Evolutionary conservation across 192 early-diverging fungal genomes (phyloP).

Genomic region (Entomortierella parvispora): DNA sequence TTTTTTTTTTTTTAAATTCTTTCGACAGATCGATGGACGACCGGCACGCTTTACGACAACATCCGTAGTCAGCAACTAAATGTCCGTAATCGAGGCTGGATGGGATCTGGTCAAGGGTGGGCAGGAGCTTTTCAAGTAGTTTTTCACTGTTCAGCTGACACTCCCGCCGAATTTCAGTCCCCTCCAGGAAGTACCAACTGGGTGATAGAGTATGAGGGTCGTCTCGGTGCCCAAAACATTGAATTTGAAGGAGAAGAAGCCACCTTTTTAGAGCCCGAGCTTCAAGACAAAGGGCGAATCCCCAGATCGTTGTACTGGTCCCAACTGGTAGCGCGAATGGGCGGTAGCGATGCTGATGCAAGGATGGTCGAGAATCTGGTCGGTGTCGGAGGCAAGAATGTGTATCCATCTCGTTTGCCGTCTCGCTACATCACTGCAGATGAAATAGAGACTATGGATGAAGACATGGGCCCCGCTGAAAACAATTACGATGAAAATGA

Average conservation of each 20-base stretch:
- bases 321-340: conserved; percentile 32
- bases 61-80: conserved; percentile 19
- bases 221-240: background rate
- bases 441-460: conserved; percentile 1
- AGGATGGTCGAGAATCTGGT: conserved; percentile 3
- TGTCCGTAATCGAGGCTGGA: conserved; percentile 37
- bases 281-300: background rate
- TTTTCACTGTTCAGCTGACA: conserved; percentile 14
- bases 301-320: conserved; percentile 33
- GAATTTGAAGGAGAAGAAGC: conserved; percentile 28
- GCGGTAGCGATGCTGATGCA: background rate
- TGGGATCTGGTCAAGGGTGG: conserved; percentile 49
- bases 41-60: conserved; percentile 37
- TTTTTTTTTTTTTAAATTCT: background rate
- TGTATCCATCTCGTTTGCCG: background rate
- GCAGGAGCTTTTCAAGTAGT: conserved; percentile 34
- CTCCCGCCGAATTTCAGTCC: conserved; percentile 16
- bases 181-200: conserved; percentile 41
- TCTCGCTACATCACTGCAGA: background rate
- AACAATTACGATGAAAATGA: background rate
- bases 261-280: conserved; percentile 12
- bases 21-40: conserved; percentile 30
- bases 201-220: conserved; percentile 19
- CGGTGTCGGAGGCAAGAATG: conserved; percentile 32
- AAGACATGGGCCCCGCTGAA: background rate